Evolutionary conservation across 306 rosid species (phyloP).

Genomic region (Trichosanthes cucumerina): DNA sequence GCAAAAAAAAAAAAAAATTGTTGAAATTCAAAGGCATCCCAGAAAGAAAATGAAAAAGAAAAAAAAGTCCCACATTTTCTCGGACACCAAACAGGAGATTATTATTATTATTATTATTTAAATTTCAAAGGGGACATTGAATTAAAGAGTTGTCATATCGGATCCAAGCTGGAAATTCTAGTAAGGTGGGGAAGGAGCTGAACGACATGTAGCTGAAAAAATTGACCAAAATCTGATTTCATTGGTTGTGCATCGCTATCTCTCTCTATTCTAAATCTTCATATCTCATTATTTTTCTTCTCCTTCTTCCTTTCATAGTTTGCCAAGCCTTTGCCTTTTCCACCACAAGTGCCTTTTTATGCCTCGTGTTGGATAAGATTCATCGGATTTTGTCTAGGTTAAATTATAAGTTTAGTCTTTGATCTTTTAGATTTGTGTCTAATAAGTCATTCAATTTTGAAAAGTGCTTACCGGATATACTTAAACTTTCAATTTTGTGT

Average conservation of each 20-base stretch:
- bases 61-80: not conserved
- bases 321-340: not conserved
- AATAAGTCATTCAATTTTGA: too few species aligned
- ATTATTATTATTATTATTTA: not conserved
- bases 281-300: not conserved
- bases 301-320: not conserved
- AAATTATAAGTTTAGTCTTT: not conserved
- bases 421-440: too few species aligned
- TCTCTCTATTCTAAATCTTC: not conserved
- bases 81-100: not conserved
- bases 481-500: too few species aligned
- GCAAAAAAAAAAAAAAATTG: not conserved
- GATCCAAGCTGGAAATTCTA: not conserved
- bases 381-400: not conserved
- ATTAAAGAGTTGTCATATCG: conserved; percentile 3
- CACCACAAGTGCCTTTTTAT: not conserved
- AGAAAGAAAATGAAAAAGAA: not conserved
- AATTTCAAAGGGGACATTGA: not conserved
- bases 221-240: conserved; percentile 5
- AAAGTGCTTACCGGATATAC: too few species aligned
- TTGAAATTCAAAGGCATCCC: not conserved
- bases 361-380: not conserved
- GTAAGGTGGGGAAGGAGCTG: not conserved
- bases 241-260: not conserved
- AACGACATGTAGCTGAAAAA: not conserved